Base-by-base conservation (phyloP, 1,284 basidiomycete genomes). In the Moesziomyces parantarcticus region DNA sequence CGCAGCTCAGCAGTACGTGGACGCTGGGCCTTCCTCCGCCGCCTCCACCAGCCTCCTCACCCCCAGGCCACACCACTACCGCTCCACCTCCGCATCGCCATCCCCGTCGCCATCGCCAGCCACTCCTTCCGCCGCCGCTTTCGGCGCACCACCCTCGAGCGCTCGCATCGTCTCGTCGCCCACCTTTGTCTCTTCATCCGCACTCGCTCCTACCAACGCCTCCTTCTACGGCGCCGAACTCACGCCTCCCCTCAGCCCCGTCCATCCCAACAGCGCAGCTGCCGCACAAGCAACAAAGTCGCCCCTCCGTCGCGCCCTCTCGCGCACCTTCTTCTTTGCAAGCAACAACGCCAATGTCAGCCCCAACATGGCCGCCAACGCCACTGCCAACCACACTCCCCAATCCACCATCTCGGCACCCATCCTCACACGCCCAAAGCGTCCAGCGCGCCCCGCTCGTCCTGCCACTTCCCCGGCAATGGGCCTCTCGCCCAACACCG, bases 191-290 rank as follows among this genome's bases (percentile, higher is more conserved):
- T 66, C 63, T 1, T 66, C 63, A 16, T 59, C 57, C 11, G 52
- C 58, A 3, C 46, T 65, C 14, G 40, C 46, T n/a, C n/a, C n/a
- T 39, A 14, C 48, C 4, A n/a, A 18, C 2, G 36, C 20, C 21
- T n/a, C 45, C 14, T 42, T 57, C 32, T 18, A 22, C 3, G 23
- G 20, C 49, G 48, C 50, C 44, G 52, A 55, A 11, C 40, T 62
- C 39, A 69, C 66, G 0, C 66, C 66, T 42, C 66, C 66, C 3
- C 49, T 59, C 21, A 69, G 66, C 50, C 66, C 66, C 16, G 46
- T 50, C 22, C 25, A 43, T 3, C 40, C 34, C 14, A 40, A 48
- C 49, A 52, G 32, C 45, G 21, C 49, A 32, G 26, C 22, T 16
- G 48, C 48, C 18, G 48, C 53, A n/a, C 49, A 57, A 34, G 54